Evolutionary conservation across 2,329 filamentous ascomycete genomes (phyloP), one percentile per base, ranked within the genome.

Genomic region (Phoma sp.): DNA sequence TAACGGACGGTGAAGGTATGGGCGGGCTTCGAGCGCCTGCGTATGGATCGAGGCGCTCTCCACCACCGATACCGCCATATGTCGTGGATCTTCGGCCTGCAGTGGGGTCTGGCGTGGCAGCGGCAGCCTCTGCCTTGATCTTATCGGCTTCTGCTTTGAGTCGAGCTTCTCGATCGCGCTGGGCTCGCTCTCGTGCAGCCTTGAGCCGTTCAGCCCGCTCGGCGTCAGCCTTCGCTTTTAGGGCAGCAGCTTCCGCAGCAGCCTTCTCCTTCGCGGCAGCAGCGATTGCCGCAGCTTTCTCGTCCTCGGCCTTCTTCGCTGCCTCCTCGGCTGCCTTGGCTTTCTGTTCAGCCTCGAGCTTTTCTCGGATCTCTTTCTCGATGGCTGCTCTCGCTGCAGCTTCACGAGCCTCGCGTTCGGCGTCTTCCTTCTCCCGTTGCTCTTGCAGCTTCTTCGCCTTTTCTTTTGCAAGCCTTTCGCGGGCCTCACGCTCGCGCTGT

Each of bases 21-120:
- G 82, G 63, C 38, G 58, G 57, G 83, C 85, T 64, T 83, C 86
- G 66, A 83, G 85, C 63, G 31, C 72, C 71, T 6, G 88, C 87
- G 84, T 88, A 91, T 63, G 87, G 87, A 74, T 86, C 89, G 44
- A 83, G 87, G 75, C 82, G 87, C 74, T 91, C 88, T 45, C 88
- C 88, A 21, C 88, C 83, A 29, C 85, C 82, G 13, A 72, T 50
- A 21, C 71, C 71, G 29, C 72, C 50, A 83, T 74, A 75, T 8
- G 73, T 70, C 12, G 70, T 69, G 25, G 69, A 72, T 10, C 72
- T 70, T 36, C 71, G 69, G n/a, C 57, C 61, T 22, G 65, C 43
- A 6, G 52, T 58, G 32, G 64, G 48, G 7, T 68, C 65, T n/a
- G 62, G 62, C 12, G 45, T 51, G 2, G 66, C 58, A 4, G 65